Evolutionary conservation across 2,329 filamentous ascomycete genomes (phyloP).

Genomic region (Clarireedia hainanense): DNA sequence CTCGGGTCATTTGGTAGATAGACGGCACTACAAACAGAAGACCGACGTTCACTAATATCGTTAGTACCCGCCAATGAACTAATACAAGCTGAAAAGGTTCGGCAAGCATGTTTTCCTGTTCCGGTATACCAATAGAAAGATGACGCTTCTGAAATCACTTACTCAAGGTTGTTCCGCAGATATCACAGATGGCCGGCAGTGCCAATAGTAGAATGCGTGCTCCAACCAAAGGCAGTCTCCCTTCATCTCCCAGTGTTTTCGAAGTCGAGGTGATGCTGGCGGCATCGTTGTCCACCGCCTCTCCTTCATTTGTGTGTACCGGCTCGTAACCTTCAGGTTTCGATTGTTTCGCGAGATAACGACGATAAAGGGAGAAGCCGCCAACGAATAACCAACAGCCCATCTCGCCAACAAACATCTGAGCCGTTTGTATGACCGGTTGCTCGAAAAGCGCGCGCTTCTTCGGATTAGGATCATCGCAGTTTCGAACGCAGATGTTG

Average conservation of each 20-base stretch:
- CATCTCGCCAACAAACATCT: constrained; percentile 97
- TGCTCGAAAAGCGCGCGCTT: constrained; percentile 77
- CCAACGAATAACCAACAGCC: constrained; percentile 91
- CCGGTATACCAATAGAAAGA: too few relatives aligned
- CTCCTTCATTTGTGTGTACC: constrained; percentile 41
- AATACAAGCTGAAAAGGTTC: not conserved
- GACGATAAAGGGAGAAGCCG: constrained; percentile 56
- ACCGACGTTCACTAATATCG: constrained; percentile 78
- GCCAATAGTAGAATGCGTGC: constrained; percentile 67
- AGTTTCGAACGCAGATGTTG: constrained; percentile 93
- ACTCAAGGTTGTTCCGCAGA: constrained; percentile 69
- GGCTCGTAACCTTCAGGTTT: constrained; percentile 57
- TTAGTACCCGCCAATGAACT: not conserved
- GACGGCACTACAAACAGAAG: constrained; percentile 89
- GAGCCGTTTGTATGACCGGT: constrained; percentile 89
- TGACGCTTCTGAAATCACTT: not conserved
- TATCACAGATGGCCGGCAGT: constrained; percentile 86
- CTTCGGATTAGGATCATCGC: constrained; percentile 59
- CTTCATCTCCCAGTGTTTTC: constrained; percentile 49
- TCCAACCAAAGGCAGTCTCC: constrained; percentile 56
- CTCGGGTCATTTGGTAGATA: constrained; percentile 98
- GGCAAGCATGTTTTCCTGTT: too few relatives aligned
- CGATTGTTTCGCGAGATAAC: constrained; percentile 39
- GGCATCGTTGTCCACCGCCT: constrained; percentile 27
- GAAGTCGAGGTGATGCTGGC: constrained; percentile 37